Evolutionary conservation across 768 basidiomycete genomes (phyloP).

Genomic region (Trametes villosa): DNA sequence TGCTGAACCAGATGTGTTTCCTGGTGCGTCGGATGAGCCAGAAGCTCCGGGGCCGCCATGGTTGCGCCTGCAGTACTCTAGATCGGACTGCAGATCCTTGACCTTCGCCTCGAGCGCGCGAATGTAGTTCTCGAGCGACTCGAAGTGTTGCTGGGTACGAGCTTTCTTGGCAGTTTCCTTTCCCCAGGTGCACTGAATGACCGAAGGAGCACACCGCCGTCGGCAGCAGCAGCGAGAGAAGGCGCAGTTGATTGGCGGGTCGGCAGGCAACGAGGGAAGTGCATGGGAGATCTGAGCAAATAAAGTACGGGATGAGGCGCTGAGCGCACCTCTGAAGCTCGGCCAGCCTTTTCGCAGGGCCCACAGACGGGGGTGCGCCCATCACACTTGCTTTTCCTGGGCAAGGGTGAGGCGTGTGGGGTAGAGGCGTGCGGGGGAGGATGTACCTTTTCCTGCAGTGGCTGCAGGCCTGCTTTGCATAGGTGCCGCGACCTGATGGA

Average conservation of each 20-base stretch:
- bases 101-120: conserved; percentile 32
- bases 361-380: conserved; percentile 37
- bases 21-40: conserved; percentile 18
- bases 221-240: too few relatives aligned
- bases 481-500: conserved; percentile 34
- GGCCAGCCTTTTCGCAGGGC: conserved; percentile 33
- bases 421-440: not conserved
- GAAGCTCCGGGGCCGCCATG: conserved; percentile 13
- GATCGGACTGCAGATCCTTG: conserved; percentile 33
- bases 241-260: not conserved
- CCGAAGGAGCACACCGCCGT: too few relatives aligned
- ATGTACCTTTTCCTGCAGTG: conserved; percentile 36
- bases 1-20: conserved; percentile 19
- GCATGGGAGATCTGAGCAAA: too few relatives aligned
- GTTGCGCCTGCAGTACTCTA: conserved; percentile 18
- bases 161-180: conserved; percentile 40
- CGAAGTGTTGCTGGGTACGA: conserved; percentile 39
- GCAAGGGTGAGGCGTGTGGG: not conserved
- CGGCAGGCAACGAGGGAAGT: too few relatives aligned
- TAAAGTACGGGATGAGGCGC: not conserved
- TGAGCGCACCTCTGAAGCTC: conserved; percentile 30
- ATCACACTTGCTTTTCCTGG: conserved; percentile 41
- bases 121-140: conserved; percentile 35
- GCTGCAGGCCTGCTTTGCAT: conserved; percentile 40
- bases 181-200: conserved; percentile 39